phyloP scores from a whole-genome alignment of 2,329 filamentous ascomycete genomes.

The Nakataea oryzae region DNA sequence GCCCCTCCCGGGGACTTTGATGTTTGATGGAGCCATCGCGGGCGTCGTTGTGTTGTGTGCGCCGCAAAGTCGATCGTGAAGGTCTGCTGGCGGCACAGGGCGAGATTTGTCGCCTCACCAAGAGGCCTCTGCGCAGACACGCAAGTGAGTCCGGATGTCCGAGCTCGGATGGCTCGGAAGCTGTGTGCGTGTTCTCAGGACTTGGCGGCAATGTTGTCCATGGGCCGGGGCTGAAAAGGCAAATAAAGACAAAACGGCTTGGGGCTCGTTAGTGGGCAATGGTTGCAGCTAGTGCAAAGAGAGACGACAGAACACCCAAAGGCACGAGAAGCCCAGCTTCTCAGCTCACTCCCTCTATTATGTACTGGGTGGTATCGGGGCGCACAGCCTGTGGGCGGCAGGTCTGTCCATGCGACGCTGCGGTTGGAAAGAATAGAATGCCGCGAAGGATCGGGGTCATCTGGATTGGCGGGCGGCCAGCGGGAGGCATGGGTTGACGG shows the following conservation, averaged over 20 bases:
- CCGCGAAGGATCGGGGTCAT: background rate
- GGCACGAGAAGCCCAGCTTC: background rate
- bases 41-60: background rate
- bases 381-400: background rate
- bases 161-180: background rate
- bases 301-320: background rate
- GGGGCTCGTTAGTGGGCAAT: background rate
- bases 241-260: background rate
- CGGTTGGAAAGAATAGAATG: background rate
- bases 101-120: background rate
- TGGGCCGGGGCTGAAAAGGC: background rate
- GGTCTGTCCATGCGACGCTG: background rate
- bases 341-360: background rate
- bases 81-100: background rate
- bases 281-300: background rate
- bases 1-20: conserved; percentile 34
- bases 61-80: background rate
- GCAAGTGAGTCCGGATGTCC: background rate
- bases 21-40: conserved; percentile 40
- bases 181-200: background rate
- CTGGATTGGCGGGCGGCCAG: background rate
- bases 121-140: background rate
- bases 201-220: background rate
- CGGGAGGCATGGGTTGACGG: background rate
- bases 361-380: background rate